Base-by-base conservation (phyloP, 495 filamentous ascomycete genomes). In the Apiosordaria backusii region DNA sequence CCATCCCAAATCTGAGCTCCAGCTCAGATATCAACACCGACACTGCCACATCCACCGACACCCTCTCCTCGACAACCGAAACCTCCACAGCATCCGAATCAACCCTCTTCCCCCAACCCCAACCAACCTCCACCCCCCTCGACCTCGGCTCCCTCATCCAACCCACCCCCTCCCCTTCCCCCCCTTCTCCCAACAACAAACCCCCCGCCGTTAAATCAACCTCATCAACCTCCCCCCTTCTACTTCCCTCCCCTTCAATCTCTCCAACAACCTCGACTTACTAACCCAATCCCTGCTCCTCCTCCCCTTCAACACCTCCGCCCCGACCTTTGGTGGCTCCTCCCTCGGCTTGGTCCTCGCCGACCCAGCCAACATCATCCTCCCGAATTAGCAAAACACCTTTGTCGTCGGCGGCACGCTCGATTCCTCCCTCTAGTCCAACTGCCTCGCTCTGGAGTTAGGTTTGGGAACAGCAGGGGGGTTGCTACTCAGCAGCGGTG, bases 341-440 rank as follows among this genome's bases (percentile, higher is more conserved):
- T 45, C 35, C 3, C 45, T 50, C 26, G 73, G 72, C n/a, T 67
- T 75, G 4, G 66, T 77, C 60, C 68, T 78, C 64, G 65, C 65
- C 15, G 76, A 77, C 65, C 76, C 76, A 9, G 76, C 76, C 26
- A 70, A 70, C 54, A 78, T 78, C 67, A 76, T 78, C 65, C 67
- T 74, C 9, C 64, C 73, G 3, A 63, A 63, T 50, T 68, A 74
- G 63, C 50, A 62, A 2, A 58, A 61, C 21, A 67, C 76, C 23
- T 75, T 78, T 62, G 72, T 78, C 21, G n/a, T n/a, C n/a, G n/a
- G n/a, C n/a, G 72, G 74, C 63, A 70, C 66, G 66, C 70, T 71
- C 18, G 62, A 57, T 62, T n/a, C 35, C 10, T 10, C 7, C 3
- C 35, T 45, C 9, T 15, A 45, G 35, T 0, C 7, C 3, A 45